A percentile compares a stretch with the other conserved stretches of the same genome.
Conservation (phyloP, 306 rosid genomes). For the Psophocarpus tetragonolobus region DNA sequence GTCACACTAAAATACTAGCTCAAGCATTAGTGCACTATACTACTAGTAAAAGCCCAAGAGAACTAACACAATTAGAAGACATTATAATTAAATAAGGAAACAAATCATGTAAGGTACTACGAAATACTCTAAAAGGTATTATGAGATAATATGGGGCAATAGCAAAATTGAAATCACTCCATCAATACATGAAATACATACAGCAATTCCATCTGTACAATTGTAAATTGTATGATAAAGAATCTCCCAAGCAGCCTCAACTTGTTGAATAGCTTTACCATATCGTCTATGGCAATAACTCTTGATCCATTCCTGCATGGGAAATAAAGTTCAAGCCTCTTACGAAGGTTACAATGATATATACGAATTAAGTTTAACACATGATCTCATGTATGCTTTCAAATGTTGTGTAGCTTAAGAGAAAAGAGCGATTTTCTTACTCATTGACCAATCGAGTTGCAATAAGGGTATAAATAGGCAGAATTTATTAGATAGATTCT, state of each 20-base stretch:
- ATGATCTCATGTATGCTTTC: conserved; percentile 6
- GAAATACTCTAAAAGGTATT: background rate
- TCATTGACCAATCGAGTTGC: background rate
- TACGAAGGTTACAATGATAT: background rate
- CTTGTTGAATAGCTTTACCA: conserved; percentile 67
- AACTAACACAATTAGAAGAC: background rate
- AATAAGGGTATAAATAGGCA: background rate
- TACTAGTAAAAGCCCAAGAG: background rate
- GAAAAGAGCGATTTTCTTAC: background rate
- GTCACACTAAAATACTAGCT: background rate
- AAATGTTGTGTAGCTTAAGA: background rate
- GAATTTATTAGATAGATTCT: background rate
- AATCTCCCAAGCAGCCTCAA: conserved; percentile 87
- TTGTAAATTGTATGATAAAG: conserved; percentile 90
- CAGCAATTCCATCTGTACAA: conserved; percentile 87
- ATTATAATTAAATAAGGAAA: background rate
- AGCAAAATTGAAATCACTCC: background rate
- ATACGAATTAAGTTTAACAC: conserved; percentile 7
- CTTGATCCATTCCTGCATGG: conserved; percentile 79
- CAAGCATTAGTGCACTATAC: background rate
- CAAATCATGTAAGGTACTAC: background rate
- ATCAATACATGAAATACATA: conserved; percentile 43
- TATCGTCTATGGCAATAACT: conserved; percentile 76
- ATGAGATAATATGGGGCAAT: background rate
- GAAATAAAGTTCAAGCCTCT: conserved; percentile 18